Conservation (phyloP, 768 basidiomycete species). For the Neoboletus subvelutipes region DNA sequence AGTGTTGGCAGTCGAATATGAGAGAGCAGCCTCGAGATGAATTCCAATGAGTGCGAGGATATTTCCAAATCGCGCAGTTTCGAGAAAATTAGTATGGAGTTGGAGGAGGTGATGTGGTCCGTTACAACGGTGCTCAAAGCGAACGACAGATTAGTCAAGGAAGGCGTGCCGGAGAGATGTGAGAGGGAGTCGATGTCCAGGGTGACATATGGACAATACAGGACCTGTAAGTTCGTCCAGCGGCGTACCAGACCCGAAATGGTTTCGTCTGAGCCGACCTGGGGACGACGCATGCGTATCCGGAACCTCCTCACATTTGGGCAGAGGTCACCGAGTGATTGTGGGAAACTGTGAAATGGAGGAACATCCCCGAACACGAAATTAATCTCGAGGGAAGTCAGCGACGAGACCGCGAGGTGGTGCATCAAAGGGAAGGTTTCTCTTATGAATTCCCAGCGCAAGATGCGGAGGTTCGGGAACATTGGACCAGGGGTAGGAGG, state of each 20-base stretch:
- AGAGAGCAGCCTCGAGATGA: slow-evolving; percentile 1
- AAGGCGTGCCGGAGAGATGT: slow-evolving; percentile 17
- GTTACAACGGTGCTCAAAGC: background rate
- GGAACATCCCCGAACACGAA: slow-evolving; percentile 20
- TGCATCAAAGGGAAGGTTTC: slow-evolving; percentile 17
- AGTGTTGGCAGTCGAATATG: slow-evolving; percentile 4
- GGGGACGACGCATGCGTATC: slow-evolving; percentile 18
- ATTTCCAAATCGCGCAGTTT: slow-evolving; percentile 13
- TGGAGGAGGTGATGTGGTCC: slow-evolving; percentile 5
- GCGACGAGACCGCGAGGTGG: slow-evolving; percentile 12
- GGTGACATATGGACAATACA: slow-evolving; percentile 14
- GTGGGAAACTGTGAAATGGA: slow-evolving; percentile 17
- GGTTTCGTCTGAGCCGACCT: slow-evolving; percentile 7
- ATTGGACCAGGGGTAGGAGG: slow-evolving; percentile 16
- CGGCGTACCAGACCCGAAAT: slow-evolving; percentile 14
- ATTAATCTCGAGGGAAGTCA: slow-evolving; percentile 22
- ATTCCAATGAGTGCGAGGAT: slow-evolving; percentile 4
- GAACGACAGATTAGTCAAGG: slow-evolving; percentile 12
- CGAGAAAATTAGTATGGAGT: slow-evolving; percentile 1
- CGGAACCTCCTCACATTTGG: slow-evolving; percentile 13
- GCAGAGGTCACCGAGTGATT: slow-evolving; percentile 18
- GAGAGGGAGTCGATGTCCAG: slow-evolving; percentile 14
- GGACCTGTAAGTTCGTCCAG: slow-evolving; percentile 16
- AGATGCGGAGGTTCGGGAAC: slow-evolving; percentile 20
- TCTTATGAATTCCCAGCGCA: slow-evolving; percentile 21